A percentile compares a stretch with the other conserved stretches of the same genome.
These are phyloP conservation scores for Paramecium octaurelia DNA, from an alignment of 73 alveolate genomes.

Conservation along the genomic window DNA sequence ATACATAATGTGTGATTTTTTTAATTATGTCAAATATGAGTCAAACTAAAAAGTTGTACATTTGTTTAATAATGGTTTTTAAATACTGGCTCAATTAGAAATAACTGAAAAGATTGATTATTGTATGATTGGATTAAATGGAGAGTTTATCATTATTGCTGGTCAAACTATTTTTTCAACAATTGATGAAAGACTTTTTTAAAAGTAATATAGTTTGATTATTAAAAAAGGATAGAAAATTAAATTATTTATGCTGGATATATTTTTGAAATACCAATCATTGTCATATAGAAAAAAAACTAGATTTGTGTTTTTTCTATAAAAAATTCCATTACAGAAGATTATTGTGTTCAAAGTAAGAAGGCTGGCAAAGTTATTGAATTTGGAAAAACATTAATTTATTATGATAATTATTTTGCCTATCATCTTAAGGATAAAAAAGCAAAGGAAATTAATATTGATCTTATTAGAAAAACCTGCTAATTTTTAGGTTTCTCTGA, in stretches of 20 bases:
- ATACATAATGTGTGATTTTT: background rate
- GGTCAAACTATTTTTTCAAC: background rate
- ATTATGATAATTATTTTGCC: background rate
- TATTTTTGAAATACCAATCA: background rate
- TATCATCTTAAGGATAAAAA: background rate
- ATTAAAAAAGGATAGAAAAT: background rate
- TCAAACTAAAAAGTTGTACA: background rate
- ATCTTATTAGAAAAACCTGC: background rate
- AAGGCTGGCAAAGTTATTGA: background rate
- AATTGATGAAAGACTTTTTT: background rate
- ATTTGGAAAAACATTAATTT: background rate
- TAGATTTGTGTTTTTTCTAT: background rate
- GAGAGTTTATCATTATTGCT: background rate
- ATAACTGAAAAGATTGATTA: background rate
- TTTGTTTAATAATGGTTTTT: background rate
- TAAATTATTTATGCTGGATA: background rate
- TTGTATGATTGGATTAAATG: background rate
- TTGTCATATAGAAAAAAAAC: background rate
- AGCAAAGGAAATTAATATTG: background rate
- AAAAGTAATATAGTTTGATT: background rate
- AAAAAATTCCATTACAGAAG: background rate
- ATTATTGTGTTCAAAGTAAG: background rate
- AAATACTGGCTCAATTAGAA: background rate
- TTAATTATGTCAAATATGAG: background rate
- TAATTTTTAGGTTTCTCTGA: background rate